Evolutionary conservation across 169 alveolate species (phyloP), one percentile per base, ranked within the genome.

Genomic region (Cryptosporidium ubiquitum): DNA sequence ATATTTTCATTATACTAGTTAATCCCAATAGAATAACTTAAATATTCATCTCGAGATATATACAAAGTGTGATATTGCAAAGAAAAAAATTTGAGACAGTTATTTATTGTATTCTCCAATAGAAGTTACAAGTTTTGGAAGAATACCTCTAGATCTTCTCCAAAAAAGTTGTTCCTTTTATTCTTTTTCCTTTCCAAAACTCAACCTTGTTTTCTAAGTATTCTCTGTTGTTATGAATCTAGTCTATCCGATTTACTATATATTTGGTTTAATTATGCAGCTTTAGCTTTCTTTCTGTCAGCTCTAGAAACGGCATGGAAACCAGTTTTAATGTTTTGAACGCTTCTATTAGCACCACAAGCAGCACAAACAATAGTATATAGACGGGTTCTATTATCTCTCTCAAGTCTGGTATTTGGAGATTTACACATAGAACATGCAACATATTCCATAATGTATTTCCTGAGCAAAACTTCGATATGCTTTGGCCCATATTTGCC

Each of bases 291-390:
- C 84, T 96, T 92, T 70, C 99, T 92, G 55, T 96, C 99, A 26
- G 97, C 98, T 84, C 97, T 91, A 61, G 95, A 94, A 85, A 96
- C 95, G 14, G 98, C 98, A 84, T 96, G 98, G 96, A 94, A 97
- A 51, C 99, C 99, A 68, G 95, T 93, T 91, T 97, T 96, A 84
- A 97, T 97, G 10, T 97, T 93, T 44, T 96, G 95, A 51, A 97
- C 99, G 26, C 99, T 94, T 73, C 98, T 94, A 74, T 74, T 64
- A 7, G 99, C 99, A 49, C 98, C 99, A 68, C 99, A 97, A 23
- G 97, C 97, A 66, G 94, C 96, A 86, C 99, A 97, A 71, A 93
- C 96, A 86, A 95, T 95, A 29, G 95, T 95, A 85, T 94, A 95
- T 42, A 96, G 93, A 40, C 99, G 91, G 23, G 98, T 97, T 37